Base-by-base conservation (phyloP, 805 yeast species). In the Candida ovalis region DNA sequence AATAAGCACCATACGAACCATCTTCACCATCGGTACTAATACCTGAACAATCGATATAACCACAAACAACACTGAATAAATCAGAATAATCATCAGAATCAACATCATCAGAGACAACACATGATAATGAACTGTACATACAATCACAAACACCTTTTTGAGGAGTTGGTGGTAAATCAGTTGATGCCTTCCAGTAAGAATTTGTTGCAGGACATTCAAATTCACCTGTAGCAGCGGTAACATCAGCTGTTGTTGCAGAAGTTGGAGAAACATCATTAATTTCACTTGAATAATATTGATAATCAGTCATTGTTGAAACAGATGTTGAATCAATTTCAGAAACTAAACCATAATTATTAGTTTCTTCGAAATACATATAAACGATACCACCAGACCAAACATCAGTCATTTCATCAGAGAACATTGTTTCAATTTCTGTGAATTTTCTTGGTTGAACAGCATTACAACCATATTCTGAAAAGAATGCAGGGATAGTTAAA, bases 371-470 rank as follows among this genome's bases (percentile, higher is more conserved):
- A 72, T 86, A 86, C 91, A 86, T 81, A 74, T 85, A 86, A 47
- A 86, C 92, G 62, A 86, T 86, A 78, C 92, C 95, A 72, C 95
- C 92, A 44, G 92, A 86, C 94, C 92, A 86, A 51, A 84, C 84
- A 66, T 76, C 85, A 54, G 90, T 85, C 95, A 86, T 86, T 36
- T 85, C 73, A 44, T 66, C 64, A 54, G 83, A 72, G 71, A 77
- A 86, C 36, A 86, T 61, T 50, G 89, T 75, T 40, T 70, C 78
- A 55, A 86, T 86, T 70, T 86, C 92, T 49, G 80, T 73, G 78
- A 86, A 86, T 55, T 67, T 64, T 80, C 92, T 82, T 70, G 92
- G 92, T 38, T 58, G 56, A 50, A 80, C 84, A 51, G 64, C 73
- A 69, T 84, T 86, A 74, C 92, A 86, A 66, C 92, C 92, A 63